Base-by-base conservation (phyloP, 2,329 filamentous ascomycete genomes). In the Fusarium sp. region DNA sequence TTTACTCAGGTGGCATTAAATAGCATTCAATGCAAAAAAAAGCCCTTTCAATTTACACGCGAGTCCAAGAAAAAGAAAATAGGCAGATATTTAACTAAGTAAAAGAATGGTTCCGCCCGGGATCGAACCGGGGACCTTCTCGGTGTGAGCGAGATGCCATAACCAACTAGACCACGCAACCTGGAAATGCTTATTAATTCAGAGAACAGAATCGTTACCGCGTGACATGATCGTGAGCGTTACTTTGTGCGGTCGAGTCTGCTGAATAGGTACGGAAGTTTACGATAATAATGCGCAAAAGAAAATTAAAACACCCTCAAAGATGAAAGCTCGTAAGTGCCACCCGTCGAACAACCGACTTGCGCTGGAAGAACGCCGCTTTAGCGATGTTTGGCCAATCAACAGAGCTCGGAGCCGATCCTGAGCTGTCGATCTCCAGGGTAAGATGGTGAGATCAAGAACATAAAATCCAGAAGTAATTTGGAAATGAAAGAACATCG, bases 91-190 rank as follows among this genome's bases (percentile, higher is more conserved):
- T 4, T 23, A 30, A 30, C 10, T 11, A 10, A 30, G 41, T 27
- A 56, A 57, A 64, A 65, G 23, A 48, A 20, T 52, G 63, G 63
- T 66, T 66, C 14, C 62, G 64, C 64, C 62, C 62, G 64, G 64
- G 64, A 27, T 67, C 62, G 64, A 67, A 67, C 64, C 62, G 64
- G 64, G 55, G 64, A 67, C 64, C 64, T 67, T 67, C 62, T 67
- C 62, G 62, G 55, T 67, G 64, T 67, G 64, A 67, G 62, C 63
- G 63, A 67, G 64, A 67, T 67, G 62, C 64, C 63, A 67, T 67
- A 67, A 67, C 63, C 63, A 62, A 45, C 64, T 67, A 67, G 64
- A 67, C 64, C 63, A 67, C 64, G 64, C 37, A 67, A 67, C 64
- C 63, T 10, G 15, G 0, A 0, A 15, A 13, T 23, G 26, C 32